Conservation (phyloP, 1,284 basidiomycete genomes). For the Gomphus sp. region DNA sequence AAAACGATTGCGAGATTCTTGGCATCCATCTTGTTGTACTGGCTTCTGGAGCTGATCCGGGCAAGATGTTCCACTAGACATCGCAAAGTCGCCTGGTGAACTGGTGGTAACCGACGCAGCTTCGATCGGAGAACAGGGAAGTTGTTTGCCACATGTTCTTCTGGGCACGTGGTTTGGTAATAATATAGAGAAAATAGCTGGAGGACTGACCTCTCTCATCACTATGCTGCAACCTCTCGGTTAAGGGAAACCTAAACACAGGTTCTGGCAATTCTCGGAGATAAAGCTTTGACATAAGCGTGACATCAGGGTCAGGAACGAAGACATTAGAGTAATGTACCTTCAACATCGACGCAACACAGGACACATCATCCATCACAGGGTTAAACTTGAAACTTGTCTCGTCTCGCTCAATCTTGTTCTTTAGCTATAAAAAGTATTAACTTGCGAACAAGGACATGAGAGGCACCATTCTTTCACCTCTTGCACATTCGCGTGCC, state of each 20-base stretch:
- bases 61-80: constrained; percentile 85
- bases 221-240: constrained; percentile 79
- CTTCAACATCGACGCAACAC: constrained; percentile 88
- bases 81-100: constrained; percentile 87
- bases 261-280: constrained; percentile 90
- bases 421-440: constrained; percentile 51
- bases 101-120: constrained; percentile 73
- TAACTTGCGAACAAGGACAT: background rate
- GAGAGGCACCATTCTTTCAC: constrained; percentile 19
- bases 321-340: constrained; percentile 28
- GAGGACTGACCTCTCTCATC: constrained; percentile 53
- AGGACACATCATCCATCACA: constrained; percentile 76
- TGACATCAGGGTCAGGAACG: background rate
- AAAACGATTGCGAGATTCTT: constrained; percentile 87
- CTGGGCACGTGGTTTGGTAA: constrained; percentile 24
- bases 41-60: constrained; percentile 58
- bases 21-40: constrained; percentile 91
- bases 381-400: constrained; percentile 71
- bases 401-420: constrained; percentile 88
- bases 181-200: background rate
- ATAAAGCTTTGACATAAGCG: constrained; percentile 47
- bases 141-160: constrained; percentile 61
- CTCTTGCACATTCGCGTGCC: too few species aligned
- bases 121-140: constrained; percentile 71
- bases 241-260: constrained; percentile 78